Percentiles rank a stretch among this genome's conserved stretches.
These are phyloP conservation scores for Lipomyces japonicus DNA, from an alignment of 805 yeast genomes.

Conservation along the genomic window DNA sequence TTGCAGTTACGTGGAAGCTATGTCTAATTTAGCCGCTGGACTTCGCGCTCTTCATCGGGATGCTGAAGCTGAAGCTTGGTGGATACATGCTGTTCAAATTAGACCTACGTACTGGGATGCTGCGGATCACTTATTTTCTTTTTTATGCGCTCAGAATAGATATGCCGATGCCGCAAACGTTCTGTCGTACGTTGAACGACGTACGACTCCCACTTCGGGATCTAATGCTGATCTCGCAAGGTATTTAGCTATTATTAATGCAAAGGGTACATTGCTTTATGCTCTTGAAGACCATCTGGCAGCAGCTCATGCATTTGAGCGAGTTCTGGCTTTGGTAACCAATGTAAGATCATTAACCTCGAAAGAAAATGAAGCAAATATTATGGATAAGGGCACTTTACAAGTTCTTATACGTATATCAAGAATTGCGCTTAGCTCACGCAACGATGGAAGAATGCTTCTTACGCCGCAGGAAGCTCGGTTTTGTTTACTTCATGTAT, in stretches of 20 bases:
- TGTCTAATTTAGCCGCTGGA: conserved; percentile 32
- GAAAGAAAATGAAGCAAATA: conserved; percentile 1
- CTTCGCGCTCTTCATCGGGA: conserved; percentile 21
- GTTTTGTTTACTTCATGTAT: conserved; percentile 27
- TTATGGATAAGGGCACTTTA: conserved; percentile 5
- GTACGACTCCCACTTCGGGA: conserved; percentile 7
- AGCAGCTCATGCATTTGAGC: conserved; percentile 31
- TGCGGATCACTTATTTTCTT: conserved; percentile 31
- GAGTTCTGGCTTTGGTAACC: conserved; percentile 21
- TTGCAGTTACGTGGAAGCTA: conserved; percentile 30
- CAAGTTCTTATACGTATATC: conserved; percentile 10
- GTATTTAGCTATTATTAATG: conserved; percentile 21
- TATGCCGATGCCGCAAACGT: conserved; percentile 26
- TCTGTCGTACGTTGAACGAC: conserved; percentile 17
- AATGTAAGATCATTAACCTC: neutral
- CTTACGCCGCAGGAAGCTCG: conserved; percentile 22
- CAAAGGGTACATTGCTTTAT: conserved; percentile 29
- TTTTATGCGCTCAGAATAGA: conserved; percentile 24
- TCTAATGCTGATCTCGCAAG: conserved; percentile 26
- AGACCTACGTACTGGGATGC: conserved; percentile 34
- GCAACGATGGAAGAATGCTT: conserved; percentile 9
- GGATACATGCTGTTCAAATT: conserved; percentile 27
- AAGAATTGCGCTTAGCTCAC: conserved; percentile 14
- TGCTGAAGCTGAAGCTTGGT: conserved; percentile 31
- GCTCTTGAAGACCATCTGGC: conserved; percentile 32